Base-by-base conservation (phyloP, 2,329 filamentous ascomycete species). In the Lasiodiplodia theobromae region DNA sequence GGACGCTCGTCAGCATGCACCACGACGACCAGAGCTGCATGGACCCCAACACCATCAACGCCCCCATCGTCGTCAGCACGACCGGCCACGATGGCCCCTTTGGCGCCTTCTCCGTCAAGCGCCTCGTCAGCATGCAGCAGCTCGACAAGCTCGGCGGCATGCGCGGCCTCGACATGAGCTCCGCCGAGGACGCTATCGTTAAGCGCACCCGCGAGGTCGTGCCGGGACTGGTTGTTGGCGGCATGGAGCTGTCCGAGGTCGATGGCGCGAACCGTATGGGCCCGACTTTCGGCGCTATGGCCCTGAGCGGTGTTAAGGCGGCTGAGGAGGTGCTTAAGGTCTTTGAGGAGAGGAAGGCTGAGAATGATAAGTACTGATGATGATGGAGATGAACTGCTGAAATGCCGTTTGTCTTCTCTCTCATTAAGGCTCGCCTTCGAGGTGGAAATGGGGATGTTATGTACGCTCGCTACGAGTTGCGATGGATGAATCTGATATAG, bases 1-100 rank as follows among this genome's bases (percentile, higher is more conserved):
- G 94, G 94, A 97, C 94, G 1, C 87, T 97, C 31, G 94, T 97
- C 60, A 88, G 90, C 53, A 92, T 95, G 86, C 91, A 94, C 80
- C 92, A 94, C 80, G 91, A 94, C 77, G 92, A 95, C 79, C 93
- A 97, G 84, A 92, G 89, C 70, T 97, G 94, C 90, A 97, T 97
- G 94, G 94, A 97, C 80, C 94, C 94, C 73, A 97, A 96, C 88
- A 97, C 94, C 75, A 97, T 97, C 87, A 97, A 97, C 78, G 93
- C 93, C 0, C 93, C 94, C 1, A 81, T 97, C 69, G 85, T 97
- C 77, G 92, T 97, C 83, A 93, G 90, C 69, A 97, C 94, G 28
- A 97, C 94, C 0, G 94, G 94, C 63, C 94, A 97, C 76, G 94
- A 97, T 73, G 94, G 88, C 57, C 94, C 94, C 18, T 96, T 97